These are phyloP conservation scores for Bryopsis sp. DNA, from an alignment of 139 green algal species.

Conservation along the genomic window DNA sequence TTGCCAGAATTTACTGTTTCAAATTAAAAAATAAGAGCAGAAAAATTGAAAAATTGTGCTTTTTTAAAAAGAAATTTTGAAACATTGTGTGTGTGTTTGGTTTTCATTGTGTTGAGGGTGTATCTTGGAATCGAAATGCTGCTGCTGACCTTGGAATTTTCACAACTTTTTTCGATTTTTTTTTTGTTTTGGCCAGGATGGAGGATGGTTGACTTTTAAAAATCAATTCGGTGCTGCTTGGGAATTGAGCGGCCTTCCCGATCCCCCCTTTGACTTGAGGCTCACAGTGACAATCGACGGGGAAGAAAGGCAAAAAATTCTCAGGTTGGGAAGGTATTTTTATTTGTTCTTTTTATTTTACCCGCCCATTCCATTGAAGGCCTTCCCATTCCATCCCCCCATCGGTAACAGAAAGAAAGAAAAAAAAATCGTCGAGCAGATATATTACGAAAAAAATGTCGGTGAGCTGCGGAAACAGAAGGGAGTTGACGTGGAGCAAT, in stretches of 20 bases:
- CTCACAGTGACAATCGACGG: conserved; percentile 19
- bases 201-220: conserved; percentile 9
- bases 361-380: too few relatives aligned
- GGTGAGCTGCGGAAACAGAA: too few relatives aligned
- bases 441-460: too few relatives aligned
- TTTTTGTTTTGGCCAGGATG: neutral
- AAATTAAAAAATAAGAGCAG: neutral
- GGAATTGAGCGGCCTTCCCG: conserved; percentile 28
- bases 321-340: too few relatives aligned
- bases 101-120: neutral
- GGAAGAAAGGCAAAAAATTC: too few relatives aligned
- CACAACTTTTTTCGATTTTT: neutral
- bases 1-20: neutral
- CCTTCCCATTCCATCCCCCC: too few relatives aligned
- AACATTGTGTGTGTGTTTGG: neutral
- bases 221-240: conserved; percentile 29
- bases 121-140: neutral
- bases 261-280: conserved; percentile 27
- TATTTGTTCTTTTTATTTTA: too few relatives aligned
- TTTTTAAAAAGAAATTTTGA: neutral
- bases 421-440: too few relatives aligned
- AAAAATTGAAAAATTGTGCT: neutral
- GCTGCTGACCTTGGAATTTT: neutral
- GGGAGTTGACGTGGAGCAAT: too few relatives aligned
- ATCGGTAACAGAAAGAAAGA: too few relatives aligned